A percentile compares a stretch with the other conserved stretches of the same genome.
These are phyloP conservation scores for Vitis hybrid DNA, from an alignment of 177 flowering plant species.

Conservation along the genomic window DNA sequence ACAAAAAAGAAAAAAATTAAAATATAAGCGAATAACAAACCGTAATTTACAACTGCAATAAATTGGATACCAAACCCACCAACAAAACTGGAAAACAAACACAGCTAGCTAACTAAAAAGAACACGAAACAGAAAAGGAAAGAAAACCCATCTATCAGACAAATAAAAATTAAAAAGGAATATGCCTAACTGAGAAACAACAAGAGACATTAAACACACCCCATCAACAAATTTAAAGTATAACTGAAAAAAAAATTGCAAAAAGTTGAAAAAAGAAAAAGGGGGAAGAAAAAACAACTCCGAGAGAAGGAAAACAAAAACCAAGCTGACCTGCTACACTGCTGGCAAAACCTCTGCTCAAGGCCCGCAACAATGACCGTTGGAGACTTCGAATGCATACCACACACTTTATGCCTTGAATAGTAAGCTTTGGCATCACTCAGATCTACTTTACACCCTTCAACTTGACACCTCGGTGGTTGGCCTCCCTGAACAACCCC, in stretches of 20 bases:
- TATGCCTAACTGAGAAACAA: neutral
- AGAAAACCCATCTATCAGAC: neutral
- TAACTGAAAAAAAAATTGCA: neutral
- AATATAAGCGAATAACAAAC: too few relatives aligned
- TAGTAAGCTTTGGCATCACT: slow-evolving; percentile 85
- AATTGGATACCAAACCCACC: too few relatives aligned
- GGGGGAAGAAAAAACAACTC: neutral
- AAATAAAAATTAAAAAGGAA: neutral
- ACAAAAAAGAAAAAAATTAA: neutral
- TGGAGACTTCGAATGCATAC: slow-evolving; percentile 77
- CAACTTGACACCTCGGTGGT: slow-evolving; percentile 86
- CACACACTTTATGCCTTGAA: slow-evolving; percentile 92
- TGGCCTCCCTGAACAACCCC: slow-evolving; percentile 41
- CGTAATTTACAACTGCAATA: too few relatives aligned
- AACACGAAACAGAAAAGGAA: neutral
- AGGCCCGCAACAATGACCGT: slow-evolving; percentile 70
- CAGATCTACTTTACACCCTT: slow-evolving; percentile 82
- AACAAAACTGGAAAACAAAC: neutral
- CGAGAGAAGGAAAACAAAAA: neutral
- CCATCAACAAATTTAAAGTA: neutral
- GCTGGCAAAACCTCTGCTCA: slow-evolving; percentile 95
- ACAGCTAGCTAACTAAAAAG: neutral
- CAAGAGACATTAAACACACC: neutral
- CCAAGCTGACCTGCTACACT: slow-evolving; percentile 84
- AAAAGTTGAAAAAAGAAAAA: neutral